Percentiles rank a stretch among this genome's conserved stretches.
Conservation (phyloP, 2,329 filamentous ascomycete genomes). For the Alternaria incomplexa region DNA sequence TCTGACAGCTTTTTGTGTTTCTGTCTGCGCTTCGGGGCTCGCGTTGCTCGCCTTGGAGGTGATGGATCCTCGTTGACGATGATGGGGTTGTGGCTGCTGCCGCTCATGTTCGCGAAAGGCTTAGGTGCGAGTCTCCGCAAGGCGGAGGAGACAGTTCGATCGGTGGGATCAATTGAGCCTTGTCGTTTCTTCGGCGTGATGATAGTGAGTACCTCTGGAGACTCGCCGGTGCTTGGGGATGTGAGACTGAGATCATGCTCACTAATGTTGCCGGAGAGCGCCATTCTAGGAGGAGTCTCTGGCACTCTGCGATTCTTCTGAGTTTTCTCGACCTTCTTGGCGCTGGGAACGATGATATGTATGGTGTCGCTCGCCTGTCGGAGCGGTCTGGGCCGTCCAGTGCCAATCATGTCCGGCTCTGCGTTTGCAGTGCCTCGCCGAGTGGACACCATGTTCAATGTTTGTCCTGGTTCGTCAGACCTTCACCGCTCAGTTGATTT, state of each 20-base stretch:
- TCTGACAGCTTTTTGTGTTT: neutral
- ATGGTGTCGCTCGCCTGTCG: neutral
- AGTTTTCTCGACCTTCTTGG: neutral
- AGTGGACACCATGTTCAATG: conserved; percentile 11
- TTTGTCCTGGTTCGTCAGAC: neutral
- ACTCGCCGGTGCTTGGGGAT: conserved; percentile 8
- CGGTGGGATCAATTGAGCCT: neutral
- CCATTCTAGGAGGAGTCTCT: neutral
- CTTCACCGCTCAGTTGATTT: neutral
- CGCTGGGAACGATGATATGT: neutral
- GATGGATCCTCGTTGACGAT: conserved; percentile 24
- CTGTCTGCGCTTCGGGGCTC: neutral
- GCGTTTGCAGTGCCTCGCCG: conserved; percentile 13
- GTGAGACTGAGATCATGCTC: conserved; percentile 17
- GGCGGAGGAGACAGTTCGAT: neutral
- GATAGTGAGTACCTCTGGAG: neutral
- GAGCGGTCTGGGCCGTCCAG: neutral
- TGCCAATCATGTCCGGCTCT: neutral
- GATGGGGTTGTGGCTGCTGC: conserved; percentile 33
- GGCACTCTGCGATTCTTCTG: neutral
- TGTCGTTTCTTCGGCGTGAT: neutral
- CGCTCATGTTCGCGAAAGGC: conserved; percentile 2
- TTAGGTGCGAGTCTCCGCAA: neutral
- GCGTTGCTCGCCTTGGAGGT: neutral
- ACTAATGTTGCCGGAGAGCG: neutral